A percentile compares a stretch with the other conserved stretches of the same genome.
Conservation (phyloP, 2,329 filamentous ascomycete genomes). For the Beauveria sp. region DNA sequence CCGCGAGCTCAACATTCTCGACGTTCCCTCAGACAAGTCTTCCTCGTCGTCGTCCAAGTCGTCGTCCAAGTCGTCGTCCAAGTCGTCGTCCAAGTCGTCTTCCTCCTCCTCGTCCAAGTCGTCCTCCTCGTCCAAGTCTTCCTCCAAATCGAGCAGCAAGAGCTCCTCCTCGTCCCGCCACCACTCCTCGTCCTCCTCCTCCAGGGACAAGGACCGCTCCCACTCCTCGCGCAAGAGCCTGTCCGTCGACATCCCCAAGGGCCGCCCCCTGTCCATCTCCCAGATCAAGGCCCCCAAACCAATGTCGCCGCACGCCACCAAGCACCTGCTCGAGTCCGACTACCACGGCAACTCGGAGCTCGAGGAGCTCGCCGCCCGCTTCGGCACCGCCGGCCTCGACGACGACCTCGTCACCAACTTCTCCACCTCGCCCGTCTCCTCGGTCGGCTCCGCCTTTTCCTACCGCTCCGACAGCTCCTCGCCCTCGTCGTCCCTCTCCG, state of each 20-base stretch:
- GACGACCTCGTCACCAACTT: slow-evolving; percentile 49
- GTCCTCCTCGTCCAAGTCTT: slow-evolving; percentile 29
- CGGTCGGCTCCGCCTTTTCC: slow-evolving; percentile 62
- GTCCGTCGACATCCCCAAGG: slow-evolving; percentile 69
- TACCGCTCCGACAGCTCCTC: slow-evolving; percentile 68
- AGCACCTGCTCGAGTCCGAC: slow-evolving; percentile 75
- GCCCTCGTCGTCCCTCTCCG: slow-evolving; percentile 64
- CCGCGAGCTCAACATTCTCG: slow-evolving; percentile 95
- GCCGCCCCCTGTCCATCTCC: slow-evolving; percentile 78
- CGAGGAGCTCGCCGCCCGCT: slow-evolving; percentile 72
- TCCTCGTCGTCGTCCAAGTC: slow-evolving; percentile 36
- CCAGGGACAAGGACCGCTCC: slow-evolving; percentile 32
- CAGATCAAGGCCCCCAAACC: slow-evolving; percentile 90
- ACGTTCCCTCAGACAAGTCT: slow-evolving; percentile 57
- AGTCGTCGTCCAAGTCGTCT: slow-evolving; percentile 39
- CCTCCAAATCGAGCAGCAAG: slow-evolving; percentile 33
- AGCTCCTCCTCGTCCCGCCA: slow-evolving; percentile 36
- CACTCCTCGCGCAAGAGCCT: slow-evolving; percentile 40
- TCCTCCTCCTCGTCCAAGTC: slow-evolving; percentile 33
- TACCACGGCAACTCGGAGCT: slow-evolving; percentile 66
- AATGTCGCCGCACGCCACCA: slow-evolving; percentile 77
- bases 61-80: slow-evolving; percentile 32
- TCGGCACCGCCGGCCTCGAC: slow-evolving; percentile 54
- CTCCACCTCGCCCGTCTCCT: slow-evolving; percentile 53
- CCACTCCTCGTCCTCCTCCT: slow-evolving; percentile 29